A percentile compares a stretch with the other conserved stretches of the same genome.
phyloP scores from a whole-genome alignment of 192 early-diverging fungal species.

The Jimgerdemannia lactiflua region DNA sequence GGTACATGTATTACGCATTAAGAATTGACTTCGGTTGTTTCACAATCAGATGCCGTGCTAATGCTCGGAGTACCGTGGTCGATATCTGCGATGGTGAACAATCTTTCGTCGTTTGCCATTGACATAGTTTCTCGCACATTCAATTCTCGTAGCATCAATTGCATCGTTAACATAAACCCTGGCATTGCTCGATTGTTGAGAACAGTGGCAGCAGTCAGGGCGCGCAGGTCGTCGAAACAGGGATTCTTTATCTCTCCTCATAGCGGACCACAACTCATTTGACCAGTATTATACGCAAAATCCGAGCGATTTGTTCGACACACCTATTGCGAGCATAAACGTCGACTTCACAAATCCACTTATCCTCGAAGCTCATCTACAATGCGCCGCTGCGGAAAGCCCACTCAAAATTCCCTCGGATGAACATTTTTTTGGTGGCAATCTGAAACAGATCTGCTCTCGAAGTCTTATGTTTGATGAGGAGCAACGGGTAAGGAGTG shows the following conservation, averaged over 20 bases:
- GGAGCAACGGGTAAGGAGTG: background rate
- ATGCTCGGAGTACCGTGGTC: slow-evolving; percentile 72
- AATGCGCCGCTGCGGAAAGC: slow-evolving; percentile 72
- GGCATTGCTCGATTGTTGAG: too few species aligned
- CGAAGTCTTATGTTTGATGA: slow-evolving; percentile 12
- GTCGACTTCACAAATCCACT: slow-evolving; percentile 38
- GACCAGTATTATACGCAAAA: slow-evolving; percentile 53
- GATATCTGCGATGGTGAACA: slow-evolving; percentile 28
- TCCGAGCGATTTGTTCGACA: slow-evolving; percentile 50
- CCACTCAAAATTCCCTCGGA: slow-evolving; percentile 23
- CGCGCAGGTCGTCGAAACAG: slow-evolving; percentile 64
- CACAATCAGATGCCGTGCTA: slow-evolving; percentile 58
- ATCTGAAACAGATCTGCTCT: slow-evolving; percentile 13
- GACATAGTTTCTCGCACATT: background rate
- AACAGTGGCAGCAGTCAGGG: slow-evolving; percentile 71
- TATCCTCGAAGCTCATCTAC: slow-evolving; percentile 55
- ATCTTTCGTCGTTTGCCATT: slow-evolving; percentile 1
- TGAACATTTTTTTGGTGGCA: slow-evolving; percentile 22
- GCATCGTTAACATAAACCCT: too few species aligned
- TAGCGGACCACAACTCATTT: slow-evolving; percentile 46
- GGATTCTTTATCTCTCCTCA: slow-evolving; percentile 59
- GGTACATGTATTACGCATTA: background rate
- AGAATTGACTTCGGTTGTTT: background rate
- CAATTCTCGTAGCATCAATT: background rate
- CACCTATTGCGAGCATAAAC: slow-evolving; percentile 18